Conservation (phyloP, 176 grass and related monocot species). For the Musa schizocarpa region DNA sequence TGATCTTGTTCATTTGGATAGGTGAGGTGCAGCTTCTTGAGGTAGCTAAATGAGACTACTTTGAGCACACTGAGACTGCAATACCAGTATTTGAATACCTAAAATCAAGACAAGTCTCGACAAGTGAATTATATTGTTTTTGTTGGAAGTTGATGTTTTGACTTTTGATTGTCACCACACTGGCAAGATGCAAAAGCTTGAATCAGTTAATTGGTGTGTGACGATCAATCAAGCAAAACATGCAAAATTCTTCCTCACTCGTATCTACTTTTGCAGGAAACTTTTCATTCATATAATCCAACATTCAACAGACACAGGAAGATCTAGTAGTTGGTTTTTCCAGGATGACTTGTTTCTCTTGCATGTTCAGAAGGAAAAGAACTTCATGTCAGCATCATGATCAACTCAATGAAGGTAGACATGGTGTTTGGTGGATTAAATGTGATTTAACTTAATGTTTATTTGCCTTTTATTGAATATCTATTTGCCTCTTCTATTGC, state of each 20-base stretch:
- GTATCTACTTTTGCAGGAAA: neutral
- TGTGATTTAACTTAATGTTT: neutral
- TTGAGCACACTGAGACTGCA: too few relatives aligned
- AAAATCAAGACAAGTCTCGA: too few relatives aligned
- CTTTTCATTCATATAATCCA: neutral
- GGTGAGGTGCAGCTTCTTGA: too few relatives aligned
- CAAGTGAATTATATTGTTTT: too few relatives aligned
- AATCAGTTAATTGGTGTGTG: too few relatives aligned
- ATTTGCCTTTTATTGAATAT: neutral
- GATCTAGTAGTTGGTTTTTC: neutral
- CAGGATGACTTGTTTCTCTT: slow-evolving; percentile 14
- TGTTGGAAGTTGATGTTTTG: too few relatives aligned
- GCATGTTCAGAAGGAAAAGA: slow-evolving; percentile 7
- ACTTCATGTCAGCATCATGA: neutral
- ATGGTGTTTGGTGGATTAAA: neutral
- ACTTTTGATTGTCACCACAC: too few relatives aligned
- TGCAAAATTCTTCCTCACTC: neutral
- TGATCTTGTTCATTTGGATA: too few relatives aligned
- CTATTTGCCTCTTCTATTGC: neutral
- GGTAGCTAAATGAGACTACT: too few relatives aligned
- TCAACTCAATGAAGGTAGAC: slow-evolving; percentile 4
- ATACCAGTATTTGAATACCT: too few relatives aligned
- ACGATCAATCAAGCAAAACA: too few relatives aligned
- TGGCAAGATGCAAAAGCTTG: too few relatives aligned
- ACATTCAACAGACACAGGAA: neutral